Base-by-base conservation (phyloP, 345 rosid species). In the Bruguiera sexangula region DNA sequence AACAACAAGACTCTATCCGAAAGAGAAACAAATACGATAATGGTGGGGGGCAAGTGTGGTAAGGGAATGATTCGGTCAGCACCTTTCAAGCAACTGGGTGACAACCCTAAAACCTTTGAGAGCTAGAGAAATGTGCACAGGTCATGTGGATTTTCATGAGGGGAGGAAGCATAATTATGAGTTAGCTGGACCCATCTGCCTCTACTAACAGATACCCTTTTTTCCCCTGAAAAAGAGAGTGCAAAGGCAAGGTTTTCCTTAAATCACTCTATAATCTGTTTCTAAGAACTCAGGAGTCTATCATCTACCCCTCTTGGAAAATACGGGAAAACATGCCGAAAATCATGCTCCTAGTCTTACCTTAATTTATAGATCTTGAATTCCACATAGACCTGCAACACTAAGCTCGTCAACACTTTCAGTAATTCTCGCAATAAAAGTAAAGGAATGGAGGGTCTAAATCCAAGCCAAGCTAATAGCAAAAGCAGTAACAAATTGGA, bases 31-130 rank as follows among this genome's bases (percentile, higher is more conserved):
- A 6, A 51, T 18, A 21, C 7, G n/a, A 65, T 21, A 66, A 65
- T 13, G 65, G 63, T 22, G 67, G 27, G 67, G 62, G 77, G 5
- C 36, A 60, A 76, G 37, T 0, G 37, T 1, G 37, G 37, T 56
- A 73, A 73, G 66, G 60, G 79, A 69, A 78, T 74, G 62, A 77
- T 76, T 74, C 43, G 67, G 68, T 77, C 43, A 69, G 62, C 73
- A 69, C 81, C 69, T 81, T 78, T 69, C 60, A 59, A 66, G 71
- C 75, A 72, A 73, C 69, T 76, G 78, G 71, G 64, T 64, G 76
- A 74, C 83, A 70, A 78, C 73, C 77, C 79, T 80, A 77, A 76
- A 68, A 24, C 57, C 64, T 53, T n/a, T 36, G 37, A 61, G 74
- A 63, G 24, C 5, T 18, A 19, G 57, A 31, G 68, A 66, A 39